Conservation (phyloP, 78 protist genomes). For the Creolimax fragrantissima region DNA sequence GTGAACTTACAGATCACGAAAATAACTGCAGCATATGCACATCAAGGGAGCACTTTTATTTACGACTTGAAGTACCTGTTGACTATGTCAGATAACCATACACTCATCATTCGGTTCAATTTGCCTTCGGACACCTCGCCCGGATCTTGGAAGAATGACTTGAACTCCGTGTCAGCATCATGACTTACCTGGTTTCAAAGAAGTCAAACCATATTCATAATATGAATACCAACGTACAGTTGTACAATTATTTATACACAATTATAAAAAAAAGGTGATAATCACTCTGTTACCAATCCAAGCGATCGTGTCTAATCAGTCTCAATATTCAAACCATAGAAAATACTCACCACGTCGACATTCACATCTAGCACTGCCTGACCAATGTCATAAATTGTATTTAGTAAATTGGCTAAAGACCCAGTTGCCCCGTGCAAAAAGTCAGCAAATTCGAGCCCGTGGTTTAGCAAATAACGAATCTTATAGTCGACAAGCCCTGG, state of each 20-base stretch:
- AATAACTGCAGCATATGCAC: too few relatives aligned
- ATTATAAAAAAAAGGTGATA: too few relatives aligned
- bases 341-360: neutral
- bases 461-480: neutral
- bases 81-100: neutral
- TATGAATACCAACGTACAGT: too few relatives aligned
- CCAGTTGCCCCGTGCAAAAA: neutral
- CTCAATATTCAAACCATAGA: too few relatives aligned
- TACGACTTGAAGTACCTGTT: too few relatives aligned
- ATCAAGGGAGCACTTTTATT: too few relatives aligned
- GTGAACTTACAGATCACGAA: too few relatives aligned
- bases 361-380: neutral
- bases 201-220: too few relatives aligned
- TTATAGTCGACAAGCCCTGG: neutral
- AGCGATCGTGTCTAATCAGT: too few relatives aligned
- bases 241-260: too few relatives aligned
- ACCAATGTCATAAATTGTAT: neutral
- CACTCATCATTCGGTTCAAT: neutral
- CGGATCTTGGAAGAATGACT: neutral
- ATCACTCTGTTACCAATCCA: too few relatives aligned
- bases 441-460: neutral
- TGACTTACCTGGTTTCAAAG: too few relatives aligned
- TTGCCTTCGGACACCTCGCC: neutral
- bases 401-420: neutral
- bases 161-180: neutral